phyloP scores from a whole-genome alignment of 371 early-diverging fungal genomes.

The Chytridiales sp. region DNA sequence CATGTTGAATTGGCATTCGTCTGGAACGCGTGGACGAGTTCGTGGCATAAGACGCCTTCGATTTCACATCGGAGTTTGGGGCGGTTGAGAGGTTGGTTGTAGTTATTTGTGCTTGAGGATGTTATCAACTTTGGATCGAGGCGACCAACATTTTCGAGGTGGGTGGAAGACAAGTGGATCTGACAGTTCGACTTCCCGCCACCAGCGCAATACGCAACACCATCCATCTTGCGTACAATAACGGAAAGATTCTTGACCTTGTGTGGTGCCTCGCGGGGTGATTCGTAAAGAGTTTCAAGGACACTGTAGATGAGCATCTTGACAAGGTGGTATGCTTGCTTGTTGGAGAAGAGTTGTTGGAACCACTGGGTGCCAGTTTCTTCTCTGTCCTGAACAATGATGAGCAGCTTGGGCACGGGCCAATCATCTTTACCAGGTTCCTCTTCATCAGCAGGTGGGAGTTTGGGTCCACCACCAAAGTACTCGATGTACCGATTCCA shows the following conservation, averaged over 20 bases:
- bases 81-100: too few species aligned
- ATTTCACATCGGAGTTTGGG: conserved; percentile 18
- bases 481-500: conserved; percentile 17
- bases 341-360: not conserved
- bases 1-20: conserved; percentile 11
- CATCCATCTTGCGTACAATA: conserved; percentile 14
- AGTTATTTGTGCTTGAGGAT: too few species aligned
- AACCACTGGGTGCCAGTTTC: not conserved
- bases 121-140: not conserved
- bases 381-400: not conserved
- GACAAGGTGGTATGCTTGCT: not conserved
- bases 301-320: not conserved
- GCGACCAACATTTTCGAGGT: not conserved
- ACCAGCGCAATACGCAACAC: conserved; percentile 20
- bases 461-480: conserved; percentile 5
- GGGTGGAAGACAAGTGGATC: conserved; percentile 14
- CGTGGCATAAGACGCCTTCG: conserved; percentile 37
- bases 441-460: not conserved
- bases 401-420: not conserved
- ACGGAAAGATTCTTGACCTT: not conserved
- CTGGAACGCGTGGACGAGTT: conserved; percentile 34
- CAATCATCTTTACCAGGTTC: not conserved
- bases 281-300: conserved; percentile 2
- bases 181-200: not conserved
- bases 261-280: not conserved